phyloP scores from a whole-genome alignment of 2,329 filamentous ascomycete species.

The Neoscytalidium dimidiatum region DNA sequence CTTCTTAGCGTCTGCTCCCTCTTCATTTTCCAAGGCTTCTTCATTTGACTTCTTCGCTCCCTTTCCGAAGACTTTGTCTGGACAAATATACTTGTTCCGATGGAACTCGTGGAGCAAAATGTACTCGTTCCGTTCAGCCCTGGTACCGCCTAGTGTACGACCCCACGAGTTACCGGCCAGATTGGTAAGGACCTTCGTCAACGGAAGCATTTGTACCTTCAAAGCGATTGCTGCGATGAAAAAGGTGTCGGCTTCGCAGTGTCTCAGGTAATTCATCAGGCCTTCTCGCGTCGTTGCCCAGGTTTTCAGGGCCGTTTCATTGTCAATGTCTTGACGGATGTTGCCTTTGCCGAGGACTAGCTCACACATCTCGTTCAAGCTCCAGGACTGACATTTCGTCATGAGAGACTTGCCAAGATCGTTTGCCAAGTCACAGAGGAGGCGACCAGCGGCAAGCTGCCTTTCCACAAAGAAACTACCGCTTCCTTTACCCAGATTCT shows the following conservation, averaged over 20 bases:
- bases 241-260: conserved; percentile 94
- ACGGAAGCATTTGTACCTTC: conserved; percentile 84
- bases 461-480: conserved; percentile 93
- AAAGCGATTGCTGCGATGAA: conserved; percentile 91
- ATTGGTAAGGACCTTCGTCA: conserved; percentile 95
- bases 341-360: conserved; percentile 77
- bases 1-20: conserved; percentile 77
- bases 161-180: conserved; percentile 98
- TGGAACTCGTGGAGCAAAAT: conserved; percentile 98
- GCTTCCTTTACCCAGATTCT: conserved; percentile 79
- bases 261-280: conserved; percentile 87
- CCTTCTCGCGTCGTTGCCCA: conserved; percentile 85
- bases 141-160: conserved; percentile 89
- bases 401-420: conserved; percentile 97
- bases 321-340: conserved; percentile 80
- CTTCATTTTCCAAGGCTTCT: conserved; percentile 69
- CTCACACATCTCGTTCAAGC: conserved; percentile 94
- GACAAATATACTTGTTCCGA: conserved; percentile 95
- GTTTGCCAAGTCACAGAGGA: conserved; percentile 92
- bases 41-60: conserved; percentile 73
- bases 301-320: conserved; percentile 80
- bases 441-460: conserved; percentile 81
- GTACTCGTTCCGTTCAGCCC: conserved; percentile 97
- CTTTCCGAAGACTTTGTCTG: conserved; percentile 86
- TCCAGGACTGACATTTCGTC: conserved; percentile 98